Conservation (phyloP, 2,329 filamentous ascomycete species). For the Exophiala aquamarina region DNA sequence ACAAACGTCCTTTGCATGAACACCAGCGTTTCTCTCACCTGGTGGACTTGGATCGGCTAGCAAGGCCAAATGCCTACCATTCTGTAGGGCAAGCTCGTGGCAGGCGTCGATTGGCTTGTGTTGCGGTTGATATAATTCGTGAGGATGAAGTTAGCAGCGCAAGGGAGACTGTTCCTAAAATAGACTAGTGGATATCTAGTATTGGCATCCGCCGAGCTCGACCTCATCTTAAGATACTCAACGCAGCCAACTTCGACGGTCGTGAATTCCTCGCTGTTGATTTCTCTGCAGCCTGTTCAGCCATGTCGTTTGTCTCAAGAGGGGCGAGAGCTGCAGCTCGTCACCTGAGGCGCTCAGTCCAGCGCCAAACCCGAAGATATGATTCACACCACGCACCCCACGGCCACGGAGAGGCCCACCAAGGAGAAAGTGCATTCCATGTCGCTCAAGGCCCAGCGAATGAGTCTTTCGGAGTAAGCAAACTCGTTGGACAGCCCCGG, state of each 20-base stretch:
- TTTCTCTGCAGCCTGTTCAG: conserved; percentile 18
- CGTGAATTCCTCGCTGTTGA: too few species aligned
- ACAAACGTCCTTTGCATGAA: conserved; percentile 17
- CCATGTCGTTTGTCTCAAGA: conserved; percentile 26
- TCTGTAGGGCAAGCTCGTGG: not conserved
- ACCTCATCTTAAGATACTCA: conserved; percentile 1
- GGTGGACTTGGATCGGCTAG: too few species aligned
- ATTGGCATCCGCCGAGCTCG: conserved; percentile 4
- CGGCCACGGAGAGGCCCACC: conserved; percentile 31
- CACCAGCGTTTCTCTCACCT: conserved; percentile 7
- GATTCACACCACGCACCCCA: conserved; percentile 41
- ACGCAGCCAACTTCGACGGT: too few species aligned
- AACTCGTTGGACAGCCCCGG: conserved; percentile 18
- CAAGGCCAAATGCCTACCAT: too few species aligned
- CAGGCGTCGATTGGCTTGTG: not conserved
- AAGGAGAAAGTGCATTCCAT: conserved; percentile 32
- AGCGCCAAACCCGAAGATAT: conserved; percentile 41
- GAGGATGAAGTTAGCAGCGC: conserved; percentile 3
- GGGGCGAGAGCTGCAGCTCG: conserved; percentile 29
- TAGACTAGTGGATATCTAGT: conserved; percentile 3
- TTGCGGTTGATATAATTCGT: not conserved
- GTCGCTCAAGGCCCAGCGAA: conserved; percentile 41
- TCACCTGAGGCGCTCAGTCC: conserved; percentile 20
- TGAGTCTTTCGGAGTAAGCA: conserved; percentile 47
- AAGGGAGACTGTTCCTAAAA: not conserved